These are phyloP conservation scores for Protea cynaroides DNA, from an alignment of 164 flowering plant genomes.

Conservation along the genomic window DNA sequence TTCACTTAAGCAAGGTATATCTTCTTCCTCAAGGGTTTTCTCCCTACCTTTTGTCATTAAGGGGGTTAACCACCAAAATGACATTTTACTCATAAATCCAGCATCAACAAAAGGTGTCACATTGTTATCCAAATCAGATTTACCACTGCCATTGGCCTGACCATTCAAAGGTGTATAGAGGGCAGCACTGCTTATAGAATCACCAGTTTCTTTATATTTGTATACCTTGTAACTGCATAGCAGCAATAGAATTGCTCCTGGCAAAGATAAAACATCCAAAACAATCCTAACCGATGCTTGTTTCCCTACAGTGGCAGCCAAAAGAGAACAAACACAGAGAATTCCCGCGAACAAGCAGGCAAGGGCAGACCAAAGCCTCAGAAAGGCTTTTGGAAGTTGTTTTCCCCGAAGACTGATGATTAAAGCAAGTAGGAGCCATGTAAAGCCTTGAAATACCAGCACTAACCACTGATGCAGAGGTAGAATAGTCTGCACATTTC, in stretches of 20 bases:
- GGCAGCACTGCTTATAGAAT: not conserved
- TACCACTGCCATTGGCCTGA: conserved; percentile 5
- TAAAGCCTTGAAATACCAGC: conserved; percentile 39
- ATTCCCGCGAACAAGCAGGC: conserved; percentile 36
- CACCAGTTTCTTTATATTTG: conserved; percentile 2
- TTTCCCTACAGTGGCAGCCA: conserved; percentile 2
- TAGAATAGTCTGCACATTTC: conserved; percentile 7
- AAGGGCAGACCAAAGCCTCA: conserved; percentile 28
- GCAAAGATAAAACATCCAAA: conserved; percentile 40
- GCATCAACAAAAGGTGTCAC: conserved; percentile 38
- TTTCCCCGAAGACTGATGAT: conserved; percentile 23
- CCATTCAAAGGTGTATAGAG: conserved; percentile 26
- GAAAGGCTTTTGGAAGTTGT: conserved; percentile 11
- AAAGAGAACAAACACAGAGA: conserved; percentile 32
- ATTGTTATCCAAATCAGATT: conserved; percentile 6
- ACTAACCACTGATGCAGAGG: conserved; percentile 48
- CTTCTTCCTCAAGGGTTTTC: conserved; percentile 29
- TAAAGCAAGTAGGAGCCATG: conserved; percentile 36
- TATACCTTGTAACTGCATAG: conserved; percentile 23
- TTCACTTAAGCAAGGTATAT: conserved; percentile 30
- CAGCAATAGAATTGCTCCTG: conserved; percentile 48
- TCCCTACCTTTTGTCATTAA: conserved; percentile 36
- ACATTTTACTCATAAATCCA: conserved; percentile 29
- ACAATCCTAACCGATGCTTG: conserved; percentile 21
- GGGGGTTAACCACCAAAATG: conserved; percentile 60